phyloP scores from a whole-genome alignment of 371 early-diverging fungal genomes.

The Apophysomyces elegans region DNA sequence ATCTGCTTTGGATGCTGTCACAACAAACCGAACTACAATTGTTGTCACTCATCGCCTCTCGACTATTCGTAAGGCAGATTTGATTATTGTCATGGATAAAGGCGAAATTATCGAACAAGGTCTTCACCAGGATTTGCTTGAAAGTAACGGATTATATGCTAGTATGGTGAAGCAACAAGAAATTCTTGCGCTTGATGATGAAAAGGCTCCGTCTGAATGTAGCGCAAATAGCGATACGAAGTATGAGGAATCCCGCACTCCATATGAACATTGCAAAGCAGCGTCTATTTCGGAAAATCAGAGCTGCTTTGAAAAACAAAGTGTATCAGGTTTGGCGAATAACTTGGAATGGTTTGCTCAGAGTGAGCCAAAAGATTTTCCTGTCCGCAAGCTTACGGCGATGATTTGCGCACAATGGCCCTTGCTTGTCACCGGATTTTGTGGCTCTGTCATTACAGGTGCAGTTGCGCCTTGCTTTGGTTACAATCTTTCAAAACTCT shows the following conservation, averaged over 20 bases:
- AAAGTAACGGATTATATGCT: constrained; percentile 42
- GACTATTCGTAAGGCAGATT: constrained; percentile 74
- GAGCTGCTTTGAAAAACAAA: no score
- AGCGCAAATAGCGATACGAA: no score
- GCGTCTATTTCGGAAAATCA: no score
- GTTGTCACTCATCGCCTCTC: constrained; percentile 88
- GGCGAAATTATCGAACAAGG: constrained; percentile 72
- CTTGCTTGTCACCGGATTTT: constrained; percentile 42
- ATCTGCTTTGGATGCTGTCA: constrained; percentile 72
- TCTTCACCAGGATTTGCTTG: constrained; percentile 62
- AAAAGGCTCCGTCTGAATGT: no score
- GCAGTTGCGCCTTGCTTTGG: constrained; percentile 58
- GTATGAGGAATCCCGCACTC: no score
- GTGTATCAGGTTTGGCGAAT: no score
- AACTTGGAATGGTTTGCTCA: no score
- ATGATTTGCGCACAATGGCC: constrained; percentile 47
- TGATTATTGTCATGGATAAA: constrained; percentile 74
- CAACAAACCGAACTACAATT: constrained; percentile 78
- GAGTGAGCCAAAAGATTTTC: constrained; percentile 47
- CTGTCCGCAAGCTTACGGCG: constrained; percentile 40
- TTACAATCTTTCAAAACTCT: constrained; percentile 46
- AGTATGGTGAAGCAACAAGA: constrained; percentile 54
- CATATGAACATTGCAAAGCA: no score
- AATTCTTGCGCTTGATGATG: constrained; percentile 14
- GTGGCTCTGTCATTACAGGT: constrained; percentile 63